Conservation (phyloP, 2,329 filamentous ascomycete species). For the Colletotrichum tamarilloi region DNA sequence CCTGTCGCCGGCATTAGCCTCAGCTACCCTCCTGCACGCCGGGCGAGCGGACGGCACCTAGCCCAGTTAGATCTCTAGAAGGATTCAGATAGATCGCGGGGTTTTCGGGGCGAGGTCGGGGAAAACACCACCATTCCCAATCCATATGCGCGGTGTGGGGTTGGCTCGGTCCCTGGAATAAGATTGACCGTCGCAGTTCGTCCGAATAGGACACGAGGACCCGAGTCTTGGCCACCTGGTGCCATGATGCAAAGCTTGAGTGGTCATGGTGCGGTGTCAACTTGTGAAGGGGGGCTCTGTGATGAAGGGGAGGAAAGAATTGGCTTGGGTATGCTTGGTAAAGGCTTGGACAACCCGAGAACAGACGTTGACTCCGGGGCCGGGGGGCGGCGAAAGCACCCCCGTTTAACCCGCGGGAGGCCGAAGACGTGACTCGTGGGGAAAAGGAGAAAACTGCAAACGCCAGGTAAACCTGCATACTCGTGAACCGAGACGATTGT, state of each 20-base stretch:
- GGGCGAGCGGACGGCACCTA: constrained; percentile 25
- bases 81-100: constrained; percentile 15
- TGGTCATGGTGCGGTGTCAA: not conserved
- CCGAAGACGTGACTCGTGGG: constrained; percentile 11
- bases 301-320: not conserved
- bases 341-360: not conserved
- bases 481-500: no score
- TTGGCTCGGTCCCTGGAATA: constrained; percentile 8
- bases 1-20: not conserved
- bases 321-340: not conserved
- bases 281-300: not conserved
- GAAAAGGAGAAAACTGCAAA: not conserved
- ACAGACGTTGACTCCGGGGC: not conserved
- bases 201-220: constrained; percentile 4
- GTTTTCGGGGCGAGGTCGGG: not conserved
- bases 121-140: not conserved
- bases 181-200: constrained; percentile 23
- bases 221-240: not conserved
- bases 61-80: not conserved
- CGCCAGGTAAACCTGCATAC: not conserved
- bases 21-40: not conserved
- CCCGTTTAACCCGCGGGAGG: not conserved
- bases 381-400: not conserved
- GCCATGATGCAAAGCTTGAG: not conserved
- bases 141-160: not conserved